Percentiles rank a stretch among this genome's conserved stretches.
phyloP scores from a whole-genome alignment of 306 rosid species.

The Prunus mume region DNA sequence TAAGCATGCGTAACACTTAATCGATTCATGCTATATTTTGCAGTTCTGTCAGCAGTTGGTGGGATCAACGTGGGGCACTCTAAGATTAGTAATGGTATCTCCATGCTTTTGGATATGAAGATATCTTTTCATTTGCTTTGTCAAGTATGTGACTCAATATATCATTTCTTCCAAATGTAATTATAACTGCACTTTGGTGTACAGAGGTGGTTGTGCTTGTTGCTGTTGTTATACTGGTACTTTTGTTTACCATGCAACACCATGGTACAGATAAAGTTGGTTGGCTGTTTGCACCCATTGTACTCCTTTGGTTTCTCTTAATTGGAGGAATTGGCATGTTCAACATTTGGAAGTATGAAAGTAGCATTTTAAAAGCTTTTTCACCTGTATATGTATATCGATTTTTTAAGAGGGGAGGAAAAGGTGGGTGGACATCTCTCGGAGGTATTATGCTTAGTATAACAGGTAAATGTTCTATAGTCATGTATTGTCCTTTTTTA shows the following conservation, averaged over 20 bases:
- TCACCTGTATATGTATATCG: conserved; percentile 69
- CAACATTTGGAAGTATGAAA: conserved; percentile 77
- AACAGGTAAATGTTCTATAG: conserved; percentile 56
- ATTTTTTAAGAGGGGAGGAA: conserved; percentile 67
- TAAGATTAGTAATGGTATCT: conserved; percentile 54
- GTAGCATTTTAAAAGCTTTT: conserved; percentile 70
- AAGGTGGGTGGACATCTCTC: conserved; percentile 80
- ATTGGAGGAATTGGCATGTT: conserved; percentile 89
- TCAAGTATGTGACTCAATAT: background rate
- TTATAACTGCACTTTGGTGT: conserved; percentile 9
- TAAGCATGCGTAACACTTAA: background rate
- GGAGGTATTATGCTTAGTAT: conserved; percentile 94
- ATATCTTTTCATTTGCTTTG: conserved; percentile 8
- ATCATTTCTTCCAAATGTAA: background rate
- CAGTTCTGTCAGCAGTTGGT: conserved; percentile 94
- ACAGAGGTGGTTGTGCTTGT: conserved; percentile 79
- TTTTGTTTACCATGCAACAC: conserved; percentile 85
- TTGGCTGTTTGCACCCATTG: conserved; percentile 96
- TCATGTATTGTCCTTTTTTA: background rate
- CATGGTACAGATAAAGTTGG: conserved; percentile 93
- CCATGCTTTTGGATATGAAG: conserved; percentile 23
- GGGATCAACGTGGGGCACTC: conserved; percentile 87
- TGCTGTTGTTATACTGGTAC: conserved; percentile 77
- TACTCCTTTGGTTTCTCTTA: conserved; percentile 86
- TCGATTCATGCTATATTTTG: conserved; percentile 15